Base-by-base conservation (phyloP, 441 rosid species). In the Populus hybrid region DNA sequence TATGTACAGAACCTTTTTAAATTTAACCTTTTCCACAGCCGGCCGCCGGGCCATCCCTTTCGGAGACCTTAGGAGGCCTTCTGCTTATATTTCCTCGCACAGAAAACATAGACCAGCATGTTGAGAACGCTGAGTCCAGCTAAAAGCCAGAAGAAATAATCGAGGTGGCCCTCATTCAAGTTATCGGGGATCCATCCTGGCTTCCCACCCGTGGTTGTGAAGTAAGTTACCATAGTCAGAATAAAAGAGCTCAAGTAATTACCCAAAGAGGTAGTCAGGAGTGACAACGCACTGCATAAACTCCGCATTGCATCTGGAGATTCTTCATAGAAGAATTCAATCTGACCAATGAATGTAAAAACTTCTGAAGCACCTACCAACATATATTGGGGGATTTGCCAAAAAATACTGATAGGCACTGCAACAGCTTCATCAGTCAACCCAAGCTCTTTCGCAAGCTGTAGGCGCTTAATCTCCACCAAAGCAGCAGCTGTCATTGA, bases 291-390 rank as follows among this genome's bases (percentile, higher is more conserved):
- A 21, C 92, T 90, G 80, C 97, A 95, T 82, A 95, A 81, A 66
- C 97, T 95, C 38, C 97, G 77, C 99, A 93, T 93, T 0, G 99
- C 92, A 82, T 95, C 98, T 0, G 97, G 98, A 68, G 97, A 93
- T 45, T 95, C 97, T 20, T 93, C 94, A 16, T 93, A 93, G 83
- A 95, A 95, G 80, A 95, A 93, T 80, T 95, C 95, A 0, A 92
- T 86, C 86, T 90, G 94, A 0, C 98, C 97, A 0, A 95, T 87
- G 82, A 87, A 90, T 14, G 87, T 90, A 50, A 85, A 95, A 18
- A 93, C 94, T 86, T 92, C 98, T 0, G 94, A 89, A 9, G 96
- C 94, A 20, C 96, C 98, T 16, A 93, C 56, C 74, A 95, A 74
- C 89, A 90, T 90, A 76, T 88, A 93, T 35, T 92, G 97, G 0